Percentiles rank a stretch among this genome's conserved stretches.
These are phyloP conservation scores for Botryotinia globosa DNA, from an alignment of 2,329 filamentous ascomycete genomes.

Conservation along the genomic window DNA sequence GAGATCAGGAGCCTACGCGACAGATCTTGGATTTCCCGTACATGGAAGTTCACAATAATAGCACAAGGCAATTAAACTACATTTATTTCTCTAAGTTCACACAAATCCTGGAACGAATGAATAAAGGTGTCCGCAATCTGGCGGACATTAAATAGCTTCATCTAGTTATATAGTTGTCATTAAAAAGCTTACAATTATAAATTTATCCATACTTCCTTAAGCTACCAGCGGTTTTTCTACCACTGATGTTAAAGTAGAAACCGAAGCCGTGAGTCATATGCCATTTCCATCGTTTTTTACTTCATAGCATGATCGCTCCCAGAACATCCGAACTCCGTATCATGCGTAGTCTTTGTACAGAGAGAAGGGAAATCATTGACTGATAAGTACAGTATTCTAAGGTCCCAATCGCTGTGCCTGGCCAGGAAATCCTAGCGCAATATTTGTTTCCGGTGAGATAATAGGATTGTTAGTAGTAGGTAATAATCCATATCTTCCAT, in stretches of 20 bases:
- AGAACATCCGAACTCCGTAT: conserved; percentile 16
- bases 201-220: not conserved
- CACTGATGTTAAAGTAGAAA: not conserved
- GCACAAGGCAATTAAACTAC: not conserved
- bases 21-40: not conserved
- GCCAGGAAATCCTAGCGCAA: conserved; percentile 59
- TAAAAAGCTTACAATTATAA: conserved; percentile 15
- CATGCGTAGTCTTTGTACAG: conserved; percentile 18
- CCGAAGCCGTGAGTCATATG: conserved; percentile 9
- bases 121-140: not conserved
- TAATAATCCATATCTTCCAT: conserved; percentile 85
- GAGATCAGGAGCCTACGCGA: conserved; percentile 19
- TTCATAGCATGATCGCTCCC: conserved; percentile 7
- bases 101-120: not conserved
- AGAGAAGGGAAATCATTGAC: not conserved
- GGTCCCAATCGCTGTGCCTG: conserved; percentile 65
- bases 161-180: conserved; percentile 14
- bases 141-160: not conserved
- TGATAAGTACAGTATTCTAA: conserved; percentile 41
- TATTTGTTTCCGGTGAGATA: conserved; percentile 39
- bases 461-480: conserved; percentile 52
- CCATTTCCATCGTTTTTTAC: conserved; percentile 10
- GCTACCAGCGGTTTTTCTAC: not conserved
- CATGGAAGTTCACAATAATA: not conserved
- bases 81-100: not conserved